Conservation (phyloP, 805 yeast genomes). For the Metschnikowia anglica region DNA sequence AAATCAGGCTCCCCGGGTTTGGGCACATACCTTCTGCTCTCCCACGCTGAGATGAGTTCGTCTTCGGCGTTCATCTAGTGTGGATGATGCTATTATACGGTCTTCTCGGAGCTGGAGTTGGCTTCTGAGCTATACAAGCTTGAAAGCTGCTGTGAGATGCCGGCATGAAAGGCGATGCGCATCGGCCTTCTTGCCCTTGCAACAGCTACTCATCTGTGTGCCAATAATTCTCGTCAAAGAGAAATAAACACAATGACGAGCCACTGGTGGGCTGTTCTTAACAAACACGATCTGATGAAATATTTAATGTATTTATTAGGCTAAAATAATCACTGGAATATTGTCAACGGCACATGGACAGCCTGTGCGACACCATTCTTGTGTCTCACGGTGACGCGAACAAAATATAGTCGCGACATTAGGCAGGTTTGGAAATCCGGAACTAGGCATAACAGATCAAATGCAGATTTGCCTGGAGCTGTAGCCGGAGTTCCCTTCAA, state of each 20-base stretch:
- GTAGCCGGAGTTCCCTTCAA: conserved; percentile 27
- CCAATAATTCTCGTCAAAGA: too few relatives aligned
- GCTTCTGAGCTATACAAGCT: background rate
- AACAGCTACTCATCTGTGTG: too few relatives aligned
- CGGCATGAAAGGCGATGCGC: conserved; percentile 11
- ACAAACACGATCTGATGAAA: background rate
- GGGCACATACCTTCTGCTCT: conserved; percentile 39
- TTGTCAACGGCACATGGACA: conserved; percentile 36
- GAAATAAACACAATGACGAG: too few relatives aligned
- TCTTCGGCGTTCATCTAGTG: conserved; percentile 20
- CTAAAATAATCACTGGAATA: conserved; percentile 3
- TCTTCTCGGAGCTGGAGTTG: background rate
- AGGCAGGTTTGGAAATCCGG: conserved; percentile 42
- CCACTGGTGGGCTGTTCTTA: background rate
- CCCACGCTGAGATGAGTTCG: conserved; percentile 41
- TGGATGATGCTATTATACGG: background rate
- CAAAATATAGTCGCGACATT: conserved; percentile 36
- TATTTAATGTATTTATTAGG: background rate
- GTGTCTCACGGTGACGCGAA: conserved; percentile 32
- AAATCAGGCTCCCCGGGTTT: conserved; percentile 64
- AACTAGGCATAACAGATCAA: conserved; percentile 35
- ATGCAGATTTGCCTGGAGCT: conserved; percentile 15
- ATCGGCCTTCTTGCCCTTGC: conserved; percentile 1
- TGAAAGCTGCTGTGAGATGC: conserved; percentile 1
- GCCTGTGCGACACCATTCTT: conserved; percentile 30